Evolutionary conservation across 441 rosid species (phyloP).

Genomic region (Erodium trifolium): DNA sequence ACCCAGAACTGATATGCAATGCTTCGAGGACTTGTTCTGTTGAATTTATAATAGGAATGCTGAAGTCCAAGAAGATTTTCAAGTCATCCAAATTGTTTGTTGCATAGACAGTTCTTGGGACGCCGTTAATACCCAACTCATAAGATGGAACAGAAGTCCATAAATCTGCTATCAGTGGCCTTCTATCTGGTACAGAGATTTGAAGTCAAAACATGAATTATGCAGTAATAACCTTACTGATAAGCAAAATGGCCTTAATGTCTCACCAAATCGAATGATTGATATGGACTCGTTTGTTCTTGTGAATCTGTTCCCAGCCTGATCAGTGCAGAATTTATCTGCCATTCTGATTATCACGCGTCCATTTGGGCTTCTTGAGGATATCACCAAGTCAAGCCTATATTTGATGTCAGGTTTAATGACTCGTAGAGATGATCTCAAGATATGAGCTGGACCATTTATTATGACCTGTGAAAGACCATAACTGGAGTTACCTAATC

Average conservation of each 20-base stretch:
- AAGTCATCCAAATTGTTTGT: constrained; percentile 33
- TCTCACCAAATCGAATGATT: constrained; percentile 44
- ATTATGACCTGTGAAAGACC: constrained; percentile 28
- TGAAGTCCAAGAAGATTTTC: constrained; percentile 46
- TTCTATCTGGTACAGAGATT: constrained; percentile 37
- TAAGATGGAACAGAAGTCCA: constrained; percentile 49
- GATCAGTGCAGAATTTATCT: constrained; percentile 36
- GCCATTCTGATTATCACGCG: constrained; percentile 34
- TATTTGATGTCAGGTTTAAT: constrained; percentile 29
- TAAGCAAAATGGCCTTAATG: constrained; percentile 4
- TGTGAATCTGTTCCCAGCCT: constrained; percentile 43
- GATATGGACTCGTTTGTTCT: constrained; percentile 36
- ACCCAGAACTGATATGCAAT: constrained; percentile 30
- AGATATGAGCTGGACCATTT: constrained; percentile 36
- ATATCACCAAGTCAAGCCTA: constrained; percentile 28
- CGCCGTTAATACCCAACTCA: constrained; percentile 33
- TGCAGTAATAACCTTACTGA: constrained; percentile 4
- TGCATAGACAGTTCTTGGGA: constrained; percentile 42
- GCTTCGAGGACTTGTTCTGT: constrained; percentile 37
- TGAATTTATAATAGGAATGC: constrained; percentile 39
- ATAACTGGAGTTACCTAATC: background rate
- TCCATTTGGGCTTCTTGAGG: constrained; percentile 23
- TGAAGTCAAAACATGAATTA: constrained; percentile 4
- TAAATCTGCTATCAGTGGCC: constrained; percentile 45
- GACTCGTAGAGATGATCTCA: constrained; percentile 29